Conservation (phyloP, 306 rosid genomes). For the Cicer yamashitae region DNA sequence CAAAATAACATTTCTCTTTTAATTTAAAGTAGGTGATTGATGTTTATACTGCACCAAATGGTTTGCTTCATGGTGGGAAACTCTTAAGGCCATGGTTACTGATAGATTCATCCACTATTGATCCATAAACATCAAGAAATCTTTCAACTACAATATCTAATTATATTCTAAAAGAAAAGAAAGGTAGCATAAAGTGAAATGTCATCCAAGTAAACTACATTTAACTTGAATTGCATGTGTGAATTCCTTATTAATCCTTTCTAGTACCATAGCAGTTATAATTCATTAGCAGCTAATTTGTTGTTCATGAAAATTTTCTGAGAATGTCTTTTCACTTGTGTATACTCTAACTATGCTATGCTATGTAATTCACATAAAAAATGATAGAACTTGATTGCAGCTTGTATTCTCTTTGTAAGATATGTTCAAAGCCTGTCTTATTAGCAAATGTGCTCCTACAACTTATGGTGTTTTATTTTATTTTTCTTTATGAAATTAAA, state of each 20-base stretch:
- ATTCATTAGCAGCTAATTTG: neutral
- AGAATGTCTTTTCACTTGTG: slow-evolving; percentile 8
- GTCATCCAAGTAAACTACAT: slow-evolving; percentile 24
- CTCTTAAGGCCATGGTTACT: slow-evolving; percentile 78
- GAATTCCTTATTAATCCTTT: too few species aligned
- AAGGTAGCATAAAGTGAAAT: slow-evolving; percentile 58
- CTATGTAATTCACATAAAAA: too few species aligned
- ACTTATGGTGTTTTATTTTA: neutral
- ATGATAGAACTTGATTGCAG: too few species aligned
- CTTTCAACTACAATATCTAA: slow-evolving; percentile 70
- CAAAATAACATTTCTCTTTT: slow-evolving; percentile 46
- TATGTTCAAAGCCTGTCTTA: too few species aligned
- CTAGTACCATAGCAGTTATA: too few species aligned
- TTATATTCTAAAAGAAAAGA: slow-evolving; percentile 65
- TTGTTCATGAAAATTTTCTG: slow-evolving; percentile 18
- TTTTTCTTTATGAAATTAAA: neutral
- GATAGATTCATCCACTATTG: slow-evolving; percentile 91
- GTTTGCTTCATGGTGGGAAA: slow-evolving; percentile 79
- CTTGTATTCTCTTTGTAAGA: too few species aligned
- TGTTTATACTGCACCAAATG: slow-evolving; percentile 86
- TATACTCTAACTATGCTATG: neutral
- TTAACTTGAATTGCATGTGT: slow-evolving; percentile 30
- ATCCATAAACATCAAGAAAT: slow-evolving; percentile 86
- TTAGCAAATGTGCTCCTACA: too few species aligned
- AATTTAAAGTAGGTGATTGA: slow-evolving; percentile 72